Evolutionary conservation across 176 grass and related monocot species (phyloP).

Genomic region (Bolboschoenus planiculmis): DNA sequence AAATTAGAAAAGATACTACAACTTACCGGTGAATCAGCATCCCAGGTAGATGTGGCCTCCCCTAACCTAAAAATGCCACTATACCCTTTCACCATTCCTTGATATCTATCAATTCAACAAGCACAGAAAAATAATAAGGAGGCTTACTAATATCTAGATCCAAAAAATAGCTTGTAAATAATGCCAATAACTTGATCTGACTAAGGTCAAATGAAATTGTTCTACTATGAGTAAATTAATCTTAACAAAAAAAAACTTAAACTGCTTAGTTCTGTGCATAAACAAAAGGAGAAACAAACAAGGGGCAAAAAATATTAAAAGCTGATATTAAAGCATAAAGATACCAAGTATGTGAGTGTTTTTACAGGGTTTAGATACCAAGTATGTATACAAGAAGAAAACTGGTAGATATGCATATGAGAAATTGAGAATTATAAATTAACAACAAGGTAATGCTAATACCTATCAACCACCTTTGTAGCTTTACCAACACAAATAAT

Average conservation of each 20-base stretch:
- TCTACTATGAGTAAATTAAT: not conserved
- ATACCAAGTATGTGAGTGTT: not conserved
- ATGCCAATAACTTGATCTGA: not conserved
- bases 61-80: slow-evolving; percentile 83
- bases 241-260: not conserved
- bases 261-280: not conserved
- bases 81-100: slow-evolving; percentile 93
- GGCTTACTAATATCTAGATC: not conserved
- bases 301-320: not conserved
- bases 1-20: not conserved
- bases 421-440: not conserved
- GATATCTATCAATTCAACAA: slow-evolving; percentile 62
- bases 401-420: not conserved
- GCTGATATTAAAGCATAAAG: not conserved
- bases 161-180: not conserved
- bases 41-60: slow-evolving; percentile 99
- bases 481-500: slow-evolving; percentile 97
- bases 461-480: slow-evolving; percentile 97
- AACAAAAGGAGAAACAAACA: not conserved
- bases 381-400: not conserved
- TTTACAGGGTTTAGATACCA: not conserved
- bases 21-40: slow-evolving; percentile 91
- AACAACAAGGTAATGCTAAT: not conserved
- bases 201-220: not conserved
- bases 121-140: not conserved